These are phyloP conservation scores for Penicillium nucicola DNA, from an alignment of 495 filamentous ascomycete species.

Conservation along the genomic window DNA sequence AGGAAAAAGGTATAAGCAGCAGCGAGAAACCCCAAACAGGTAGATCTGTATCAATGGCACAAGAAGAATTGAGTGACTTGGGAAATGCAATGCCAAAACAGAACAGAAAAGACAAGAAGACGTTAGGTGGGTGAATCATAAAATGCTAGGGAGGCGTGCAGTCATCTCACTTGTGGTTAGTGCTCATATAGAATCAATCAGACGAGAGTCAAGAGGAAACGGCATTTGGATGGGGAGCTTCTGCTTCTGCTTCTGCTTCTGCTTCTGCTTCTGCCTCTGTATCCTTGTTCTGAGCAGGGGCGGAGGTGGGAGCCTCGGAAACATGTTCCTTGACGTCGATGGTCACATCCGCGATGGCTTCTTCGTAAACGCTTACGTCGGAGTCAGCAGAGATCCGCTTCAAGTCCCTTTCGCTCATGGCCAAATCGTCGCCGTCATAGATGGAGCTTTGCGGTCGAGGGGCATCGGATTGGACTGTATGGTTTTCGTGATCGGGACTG, in stretches of 20 bases:
- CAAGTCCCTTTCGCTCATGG: neutral
- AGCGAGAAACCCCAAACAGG: neutral
- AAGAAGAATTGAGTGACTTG: slow-evolving; percentile 12
- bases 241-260: neutral
- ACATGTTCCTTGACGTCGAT: neutral
- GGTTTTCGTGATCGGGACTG: neutral
- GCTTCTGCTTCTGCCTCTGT: neutral
- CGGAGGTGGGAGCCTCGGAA: neutral
- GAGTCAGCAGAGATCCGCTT: slow-evolving; percentile 19
- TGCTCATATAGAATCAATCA: neutral
- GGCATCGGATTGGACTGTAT: neutral
- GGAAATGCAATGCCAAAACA: slow-evolving; percentile 5
- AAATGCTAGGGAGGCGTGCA: slow-evolving; percentile 12
- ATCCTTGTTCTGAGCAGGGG: neutral
- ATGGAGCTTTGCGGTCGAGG: slow-evolving; percentile 7
- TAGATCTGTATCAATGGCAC: slow-evolving; percentile 6
- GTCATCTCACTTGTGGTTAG: slow-evolving; percentile 12
- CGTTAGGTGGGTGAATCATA: slow-evolving; percentile 12
- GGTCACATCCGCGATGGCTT: slow-evolving; percentile 14
- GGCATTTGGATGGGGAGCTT: neutral
- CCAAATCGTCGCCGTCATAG: slow-evolving; percentile 6
- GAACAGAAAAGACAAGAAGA: slow-evolving; percentile 4
- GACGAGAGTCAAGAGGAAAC: neutral
- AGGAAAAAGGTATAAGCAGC: neutral
- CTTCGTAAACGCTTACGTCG: slow-evolving; percentile 25